Base-by-base conservation (phyloP, 2,329 filamentous ascomycete genomes). In the Penicillium hordei region DNA sequence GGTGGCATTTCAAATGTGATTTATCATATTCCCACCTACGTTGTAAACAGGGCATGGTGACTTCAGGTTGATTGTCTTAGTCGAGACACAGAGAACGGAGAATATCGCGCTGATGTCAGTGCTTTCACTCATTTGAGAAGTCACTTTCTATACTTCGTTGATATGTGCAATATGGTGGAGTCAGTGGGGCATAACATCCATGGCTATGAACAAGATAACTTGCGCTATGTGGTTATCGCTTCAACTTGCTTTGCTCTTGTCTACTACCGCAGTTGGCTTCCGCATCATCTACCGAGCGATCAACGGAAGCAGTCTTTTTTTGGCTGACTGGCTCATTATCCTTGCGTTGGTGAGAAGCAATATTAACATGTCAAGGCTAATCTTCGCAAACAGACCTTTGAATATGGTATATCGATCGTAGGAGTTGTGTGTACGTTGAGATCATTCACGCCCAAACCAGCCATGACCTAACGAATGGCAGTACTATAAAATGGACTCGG, bases 151-250 rank as follows among this genome's bases (percentile, higher is more conserved):
- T 25, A 45, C 17, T 13, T n/a, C 6, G 33, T 21, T 29, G 5
- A 43, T n/a, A 40, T 17, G 8, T 31, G 27, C 19, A 45, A 43
- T 3, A 63, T 64, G 62, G 51, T 54, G 6, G 52, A 54, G 19
- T 49, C 53, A 8, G 23, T 39, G 46, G 52, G 40, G 2, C 45
- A 60, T 34, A 48, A 15, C 9, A 10, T 23, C 13, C 48, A 55
- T 43, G 65, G 70, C 8, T 61, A 64, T 34, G 52, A 61, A 21
- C 60, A 66, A 25, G 60, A 67, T 17, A 67, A 66, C 21, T 52
- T 69, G 4, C 65, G 60, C 4, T 65, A 68, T 67, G 65, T 68
- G n/a, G 65, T 69, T 29, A 66, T 69, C 29, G 68, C 65, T 1
- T 60, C 66, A 3, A 69, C 65, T 4, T 63, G 61, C 48, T 64